Evolutionary conservation across 129 eudicot species (phyloP).

Genomic region (Artemisia tridentata): DNA sequence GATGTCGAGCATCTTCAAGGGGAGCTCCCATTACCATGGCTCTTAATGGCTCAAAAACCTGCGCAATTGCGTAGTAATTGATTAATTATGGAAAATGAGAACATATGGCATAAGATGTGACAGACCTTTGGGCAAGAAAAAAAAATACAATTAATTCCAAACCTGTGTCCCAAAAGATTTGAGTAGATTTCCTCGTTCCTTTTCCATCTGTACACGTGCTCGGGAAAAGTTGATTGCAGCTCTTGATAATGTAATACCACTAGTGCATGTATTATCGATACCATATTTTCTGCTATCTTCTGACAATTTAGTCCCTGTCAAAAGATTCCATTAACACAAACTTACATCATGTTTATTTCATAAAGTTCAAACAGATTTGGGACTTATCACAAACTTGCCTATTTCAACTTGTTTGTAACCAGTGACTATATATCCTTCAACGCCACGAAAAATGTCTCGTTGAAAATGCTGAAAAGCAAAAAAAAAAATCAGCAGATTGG

Average conservation of each 20-base stretch:
- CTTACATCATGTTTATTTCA: background rate
- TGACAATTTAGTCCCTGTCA: slow-evolving; percentile 76
- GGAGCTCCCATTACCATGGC: slow-evolving; percentile 97
- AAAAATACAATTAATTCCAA: slow-evolving; percentile 13
- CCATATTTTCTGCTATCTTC: slow-evolving; percentile 97
- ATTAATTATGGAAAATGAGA: background rate
- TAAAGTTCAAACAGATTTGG: background rate
- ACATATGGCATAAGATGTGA: background rate
- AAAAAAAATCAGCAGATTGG: slow-evolving; percentile 27
- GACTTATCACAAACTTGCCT: slow-evolving; percentile 42
- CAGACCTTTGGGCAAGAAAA: background rate
- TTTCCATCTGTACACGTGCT: slow-evolving; percentile 81
- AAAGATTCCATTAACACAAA: slow-evolving; percentile 11
- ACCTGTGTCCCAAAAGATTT: slow-evolving; percentile 91
- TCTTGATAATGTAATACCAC: slow-evolving; percentile 68
- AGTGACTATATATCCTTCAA: slow-evolving; percentile 90
- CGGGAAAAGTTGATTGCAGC: slow-evolving; percentile 74
- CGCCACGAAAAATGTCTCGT: slow-evolving; percentile 98
- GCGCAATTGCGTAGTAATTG: slow-evolving; percentile 19
- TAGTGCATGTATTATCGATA: slow-evolving; percentile 84
- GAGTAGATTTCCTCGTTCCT: slow-evolving; percentile 71
- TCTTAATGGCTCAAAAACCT: slow-evolving; percentile 94
- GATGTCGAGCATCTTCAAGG: slow-evolving; percentile 95
- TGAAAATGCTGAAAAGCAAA: slow-evolving; percentile 71
- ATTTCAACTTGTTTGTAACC: slow-evolving; percentile 95